These are phyloP conservation scores for Elsinoe australis DNA, from an alignment of 2,329 filamentous ascomycete genomes.

Conservation along the genomic window DNA sequence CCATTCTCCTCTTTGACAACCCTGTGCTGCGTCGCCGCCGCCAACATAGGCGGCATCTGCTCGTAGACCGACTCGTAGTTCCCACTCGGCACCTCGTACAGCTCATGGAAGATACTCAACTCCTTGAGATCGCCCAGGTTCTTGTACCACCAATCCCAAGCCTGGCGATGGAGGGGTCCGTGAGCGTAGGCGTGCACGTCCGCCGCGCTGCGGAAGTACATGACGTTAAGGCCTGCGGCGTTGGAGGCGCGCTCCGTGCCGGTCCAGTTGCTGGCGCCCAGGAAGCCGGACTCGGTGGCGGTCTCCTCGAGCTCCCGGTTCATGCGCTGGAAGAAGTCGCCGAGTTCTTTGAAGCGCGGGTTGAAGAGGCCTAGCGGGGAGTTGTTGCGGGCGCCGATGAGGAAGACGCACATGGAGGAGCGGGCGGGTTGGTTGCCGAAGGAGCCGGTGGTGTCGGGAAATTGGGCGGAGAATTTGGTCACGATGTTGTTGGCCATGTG, in stretches of 20 bases:
- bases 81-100: constrained; percentile 40
- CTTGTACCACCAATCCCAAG: constrained; percentile 45
- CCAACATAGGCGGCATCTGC: constrained; percentile 32
- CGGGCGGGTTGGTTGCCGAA: constrained; percentile 28
- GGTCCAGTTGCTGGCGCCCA: constrained; percentile 40
- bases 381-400: constrained; percentile 32
- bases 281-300: constrained; percentile 41
- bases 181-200: constrained; percentile 48
- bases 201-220: constrained; percentile 47
- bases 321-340: constrained; percentile 36
- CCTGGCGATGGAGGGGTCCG: constrained; percentile 40
- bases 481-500: constrained; percentile 32
- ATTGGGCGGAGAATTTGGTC: constrained; percentile 33
- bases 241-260: constrained; percentile 33
- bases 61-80: constrained; percentile 48
- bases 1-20: constrained; percentile 22
- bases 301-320: constrained; percentile 29
- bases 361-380: constrained; percentile 43
- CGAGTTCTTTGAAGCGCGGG: constrained; percentile 39
- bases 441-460: constrained; percentile 32
- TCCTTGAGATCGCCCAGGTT: constrained; percentile 25
- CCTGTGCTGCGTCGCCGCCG: constrained; percentile 27
- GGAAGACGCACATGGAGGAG: constrained; percentile 32
- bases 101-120: constrained; percentile 50
- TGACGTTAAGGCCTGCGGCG: constrained; percentile 37